phyloP scores from a whole-genome alignment of 2,329 filamentous ascomycete species.

The Kalmusia sp. region DNA sequence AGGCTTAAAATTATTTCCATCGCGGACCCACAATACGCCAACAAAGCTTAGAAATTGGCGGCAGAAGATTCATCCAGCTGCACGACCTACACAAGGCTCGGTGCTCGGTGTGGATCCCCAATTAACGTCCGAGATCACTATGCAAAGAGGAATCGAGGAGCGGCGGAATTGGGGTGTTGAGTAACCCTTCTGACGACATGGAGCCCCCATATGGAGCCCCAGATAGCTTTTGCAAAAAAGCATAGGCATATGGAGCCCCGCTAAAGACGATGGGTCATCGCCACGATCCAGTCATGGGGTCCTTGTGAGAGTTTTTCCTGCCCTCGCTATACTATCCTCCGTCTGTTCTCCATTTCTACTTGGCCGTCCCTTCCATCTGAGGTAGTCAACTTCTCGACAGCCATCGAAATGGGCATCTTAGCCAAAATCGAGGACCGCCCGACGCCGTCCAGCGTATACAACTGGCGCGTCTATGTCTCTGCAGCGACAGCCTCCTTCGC shows the following conservation, averaged over 20 bases:
- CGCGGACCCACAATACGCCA: background rate
- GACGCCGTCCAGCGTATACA: background rate
- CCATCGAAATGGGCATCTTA: background rate
- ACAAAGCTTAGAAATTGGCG: background rate
- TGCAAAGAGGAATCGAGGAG: no score
- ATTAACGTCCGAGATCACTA: background rate
- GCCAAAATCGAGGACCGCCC: background rate
- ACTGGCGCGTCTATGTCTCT: slow-evolving; percentile 1
- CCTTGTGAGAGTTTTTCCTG: background rate
- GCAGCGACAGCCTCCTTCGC: background rate
- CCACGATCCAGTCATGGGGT: background rate
- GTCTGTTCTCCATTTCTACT: no score
- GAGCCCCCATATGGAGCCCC: background rate
- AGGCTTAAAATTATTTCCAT: slow-evolving; percentile 2
- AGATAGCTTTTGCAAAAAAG: background rate
- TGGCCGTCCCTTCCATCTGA: background rate
- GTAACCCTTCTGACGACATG: background rate
- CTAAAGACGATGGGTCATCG: background rate
- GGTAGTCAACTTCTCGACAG: background rate
- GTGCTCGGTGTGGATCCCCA: no score
- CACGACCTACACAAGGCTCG: no score
- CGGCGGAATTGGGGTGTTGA: background rate
- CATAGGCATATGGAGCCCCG: background rate
- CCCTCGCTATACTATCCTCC: no score
- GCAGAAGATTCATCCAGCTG: slow-evolving; percentile 1